phyloP scores from a whole-genome alignment of 2,329 filamentous ascomycete species.

The Curvularia lunata region DNA sequence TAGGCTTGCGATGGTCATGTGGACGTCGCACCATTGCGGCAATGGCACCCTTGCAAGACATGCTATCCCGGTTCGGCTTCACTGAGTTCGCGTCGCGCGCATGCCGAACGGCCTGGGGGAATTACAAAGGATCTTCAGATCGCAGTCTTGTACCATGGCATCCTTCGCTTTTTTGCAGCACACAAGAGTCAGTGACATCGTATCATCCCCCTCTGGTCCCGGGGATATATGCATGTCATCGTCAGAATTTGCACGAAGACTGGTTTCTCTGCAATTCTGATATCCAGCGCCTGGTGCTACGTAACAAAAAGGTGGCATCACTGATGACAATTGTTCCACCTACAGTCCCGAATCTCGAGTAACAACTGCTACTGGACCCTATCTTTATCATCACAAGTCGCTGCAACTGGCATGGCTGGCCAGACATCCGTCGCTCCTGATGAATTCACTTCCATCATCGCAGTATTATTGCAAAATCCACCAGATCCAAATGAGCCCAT shows the following conservation, averaged over 20 bases:
- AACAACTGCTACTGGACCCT: not conserved
- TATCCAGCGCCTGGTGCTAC: not conserved
- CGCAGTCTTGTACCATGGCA: not conserved
- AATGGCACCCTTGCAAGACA: not conserved
- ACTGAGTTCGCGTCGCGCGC: not conserved
- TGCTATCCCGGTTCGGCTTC: conserved; percentile 7
- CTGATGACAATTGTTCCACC: not conserved
- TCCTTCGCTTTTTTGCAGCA: not conserved
- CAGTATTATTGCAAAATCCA: conserved; percentile 26
- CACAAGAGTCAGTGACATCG: not conserved
- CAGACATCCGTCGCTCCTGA: conserved; percentile 6
- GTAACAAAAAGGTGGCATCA: not conserved
- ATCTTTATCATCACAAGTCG: not conserved
- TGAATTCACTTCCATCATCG: conserved; percentile 22
- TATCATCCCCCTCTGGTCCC: not conserved
- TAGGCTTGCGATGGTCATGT: not conserved
- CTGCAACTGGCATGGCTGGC: not conserved
- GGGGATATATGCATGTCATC: not conserved
- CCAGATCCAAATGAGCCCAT: conserved; percentile 33
- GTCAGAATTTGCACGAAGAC: not conserved
- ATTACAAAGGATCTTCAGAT: not conserved
- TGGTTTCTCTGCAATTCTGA: not conserved
- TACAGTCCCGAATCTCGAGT: not conserved
- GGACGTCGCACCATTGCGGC: conserved; percentile 14
- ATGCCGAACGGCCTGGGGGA: conserved; percentile 4